phyloP scores from a whole-genome alignment of 129 eudicot species.

The Mikania micrantha region DNA sequence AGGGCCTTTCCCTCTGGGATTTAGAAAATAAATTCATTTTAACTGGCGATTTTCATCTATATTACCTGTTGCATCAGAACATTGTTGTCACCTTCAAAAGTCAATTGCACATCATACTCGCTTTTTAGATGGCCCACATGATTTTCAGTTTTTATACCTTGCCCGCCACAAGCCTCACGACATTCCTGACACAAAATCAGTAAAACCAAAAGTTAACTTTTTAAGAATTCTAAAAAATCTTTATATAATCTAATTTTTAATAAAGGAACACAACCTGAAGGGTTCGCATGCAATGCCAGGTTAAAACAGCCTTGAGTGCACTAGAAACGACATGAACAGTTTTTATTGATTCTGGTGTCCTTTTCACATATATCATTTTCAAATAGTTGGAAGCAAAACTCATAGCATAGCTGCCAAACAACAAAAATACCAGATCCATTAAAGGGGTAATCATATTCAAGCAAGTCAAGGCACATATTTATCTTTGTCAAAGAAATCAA shows the following conservation, averaged over 20 bases:
- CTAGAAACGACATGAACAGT: slow-evolving; percentile 84
- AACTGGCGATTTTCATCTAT: neutral
- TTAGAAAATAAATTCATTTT: neutral
- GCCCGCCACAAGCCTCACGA: slow-evolving; percentile 88
- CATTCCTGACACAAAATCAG: slow-evolving; percentile 47
- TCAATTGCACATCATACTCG: slow-evolving; percentile 81
- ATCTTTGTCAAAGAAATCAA: neutral
- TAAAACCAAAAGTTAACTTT: neutral
- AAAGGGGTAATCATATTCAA: neutral
- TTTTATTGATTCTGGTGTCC: slow-evolving; percentile 67
- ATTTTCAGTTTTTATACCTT: slow-evolving; percentile 78
- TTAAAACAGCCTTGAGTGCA: slow-evolving; percentile 69
- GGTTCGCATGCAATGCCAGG: slow-evolving; percentile 93
- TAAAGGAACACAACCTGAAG: slow-evolving; percentile 53
- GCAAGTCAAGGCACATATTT: too few relatives aligned
- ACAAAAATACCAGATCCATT: neutral
- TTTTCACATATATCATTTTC: slow-evolving; percentile 57
- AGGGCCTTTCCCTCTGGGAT: too few relatives aligned
- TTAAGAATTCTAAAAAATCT: too few relatives aligned
- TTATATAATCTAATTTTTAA: too few relatives aligned
- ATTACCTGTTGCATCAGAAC: slow-evolving; percentile 96
- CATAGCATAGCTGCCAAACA: slow-evolving; percentile 73
- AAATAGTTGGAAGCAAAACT: slow-evolving; percentile 76
- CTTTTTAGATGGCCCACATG: slow-evolving; percentile 84
- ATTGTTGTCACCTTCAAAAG: slow-evolving; percentile 95